Evolutionary conservation across 202 grass and related monocot species (phyloP).

Genomic region (Bolboschoenoplectus hybrid): DNA sequence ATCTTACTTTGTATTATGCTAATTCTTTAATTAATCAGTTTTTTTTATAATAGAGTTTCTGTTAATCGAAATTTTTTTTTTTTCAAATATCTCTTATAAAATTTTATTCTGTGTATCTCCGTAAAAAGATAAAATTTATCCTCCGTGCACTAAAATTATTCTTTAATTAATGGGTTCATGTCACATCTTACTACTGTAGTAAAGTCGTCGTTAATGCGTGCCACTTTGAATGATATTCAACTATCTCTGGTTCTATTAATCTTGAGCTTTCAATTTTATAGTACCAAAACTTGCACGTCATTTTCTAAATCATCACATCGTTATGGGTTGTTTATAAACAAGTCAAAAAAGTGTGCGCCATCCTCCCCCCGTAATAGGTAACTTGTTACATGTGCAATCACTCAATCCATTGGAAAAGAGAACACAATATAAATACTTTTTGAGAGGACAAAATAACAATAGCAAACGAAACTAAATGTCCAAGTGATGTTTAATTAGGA

Average conservation of each 20-base stretch:
- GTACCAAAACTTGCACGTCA: slow-evolving; percentile 20
- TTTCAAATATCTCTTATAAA: too few species aligned
- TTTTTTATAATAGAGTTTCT: too few species aligned
- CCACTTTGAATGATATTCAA: background rate
- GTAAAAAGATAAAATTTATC: too few species aligned
- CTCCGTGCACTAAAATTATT: too few species aligned
- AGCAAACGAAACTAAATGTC: too few species aligned
- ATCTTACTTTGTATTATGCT: background rate
- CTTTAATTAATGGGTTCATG: background rate
- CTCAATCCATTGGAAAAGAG: background rate
- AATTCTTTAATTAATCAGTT: background rate
- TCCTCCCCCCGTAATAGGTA: slow-evolving; percentile 11
- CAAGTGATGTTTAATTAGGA: too few species aligned
- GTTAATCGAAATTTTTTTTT: too few species aligned
- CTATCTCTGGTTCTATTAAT: background rate
- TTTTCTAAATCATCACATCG: background rate
- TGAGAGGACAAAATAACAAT: too few species aligned
- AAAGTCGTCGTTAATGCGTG: background rate
- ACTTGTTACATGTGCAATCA: slow-evolving; percentile 25
- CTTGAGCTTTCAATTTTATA: slow-evolving; percentile 18
- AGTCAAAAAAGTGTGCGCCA: background rate
- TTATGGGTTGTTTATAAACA: slow-evolving; percentile 24
- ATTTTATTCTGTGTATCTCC: too few species aligned
- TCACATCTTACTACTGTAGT: background rate
- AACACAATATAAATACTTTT: slow-evolving; percentile 14